These are phyloP conservation scores for Magnolia sinica DNA, from an alignment of 164 flowering plant species.

Conservation along the genomic window DNA sequence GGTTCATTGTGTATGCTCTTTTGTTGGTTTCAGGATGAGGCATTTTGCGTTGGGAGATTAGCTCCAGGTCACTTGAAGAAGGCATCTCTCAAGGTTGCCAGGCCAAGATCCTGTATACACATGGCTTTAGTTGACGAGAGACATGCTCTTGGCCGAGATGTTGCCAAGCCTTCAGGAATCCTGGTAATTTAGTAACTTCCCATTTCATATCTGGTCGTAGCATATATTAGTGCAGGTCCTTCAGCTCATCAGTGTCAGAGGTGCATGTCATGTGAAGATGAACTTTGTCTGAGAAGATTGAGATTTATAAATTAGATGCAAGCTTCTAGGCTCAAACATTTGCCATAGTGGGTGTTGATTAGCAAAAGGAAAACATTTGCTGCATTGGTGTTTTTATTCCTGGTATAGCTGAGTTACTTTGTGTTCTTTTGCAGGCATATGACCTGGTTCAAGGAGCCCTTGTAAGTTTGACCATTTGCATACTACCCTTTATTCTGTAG, in stretches of 20 bases:
- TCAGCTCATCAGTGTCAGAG: neutral
- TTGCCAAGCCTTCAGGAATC: constrained; percentile 38
- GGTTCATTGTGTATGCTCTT: neutral
- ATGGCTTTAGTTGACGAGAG: constrained; percentile 72
- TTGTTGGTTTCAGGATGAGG: constrained; percentile 23
- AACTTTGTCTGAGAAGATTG: neutral
- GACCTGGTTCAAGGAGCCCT: constrained; percentile 83
- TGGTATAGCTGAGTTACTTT: neutral
- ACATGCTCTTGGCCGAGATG: constrained; percentile 25
- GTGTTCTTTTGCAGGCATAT: constrained; percentile 61
- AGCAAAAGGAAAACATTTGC: neutral
- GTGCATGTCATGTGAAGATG: neutral
- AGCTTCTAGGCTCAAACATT: neutral
- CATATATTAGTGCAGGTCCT: neutral
- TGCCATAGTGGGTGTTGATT: neutral
- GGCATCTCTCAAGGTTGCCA: constrained; percentile 3
- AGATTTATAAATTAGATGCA: neutral
- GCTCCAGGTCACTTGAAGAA: constrained; percentile 18
- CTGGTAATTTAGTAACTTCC: constrained; percentile 38
- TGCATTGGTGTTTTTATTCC: neutral
- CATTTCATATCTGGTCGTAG: neutral
- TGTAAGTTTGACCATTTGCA: constrained; percentile 47
- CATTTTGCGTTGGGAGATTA: constrained; percentile 15
- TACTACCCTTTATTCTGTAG: neutral
- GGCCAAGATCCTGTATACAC: constrained; percentile 16